Base-by-base conservation (phyloP, 164 flowering plant species). In the Vitis riparia region DNA sequence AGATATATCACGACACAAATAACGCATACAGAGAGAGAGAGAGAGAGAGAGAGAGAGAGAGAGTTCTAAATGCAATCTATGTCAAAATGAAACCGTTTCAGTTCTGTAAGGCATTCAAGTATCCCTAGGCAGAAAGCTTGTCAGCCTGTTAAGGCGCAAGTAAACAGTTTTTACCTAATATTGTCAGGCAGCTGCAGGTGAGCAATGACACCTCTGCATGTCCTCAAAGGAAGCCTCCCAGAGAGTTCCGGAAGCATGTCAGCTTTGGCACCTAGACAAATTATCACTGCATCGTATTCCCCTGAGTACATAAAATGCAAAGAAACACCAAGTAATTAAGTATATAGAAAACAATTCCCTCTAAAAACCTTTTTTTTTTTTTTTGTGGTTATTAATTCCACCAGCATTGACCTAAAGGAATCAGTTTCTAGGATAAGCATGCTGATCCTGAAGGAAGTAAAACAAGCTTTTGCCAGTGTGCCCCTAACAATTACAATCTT, bases 151-250 rank as follows among this genome's bases (percentile, higher is more conserved):
- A 11, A 44, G 30, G 50, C 60, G 32, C 0, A 58, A 47, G 19
- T 58, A 49, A 6, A 7, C 32, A 66, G 13, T 1, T 1, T 56
- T 69, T 81, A 92, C 97, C 88, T 68, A 10, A 62, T 63, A 71
- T 72, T 65, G 59, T 79, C 80, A 59, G 84, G 87, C 67, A 91
- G 81, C 70, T 86, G 79, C 63, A 91, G 66, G 77, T 87, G 87
- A 59, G 91, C 83, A 62, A 91, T 83, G 53, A 91, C 85, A 29
- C 99, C 99, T 81, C 99, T 87, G 78, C 99, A 95, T 57, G 81
- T 87, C 77, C 98, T 89, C 70, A 95, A 74, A 61, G 98, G 98
- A 66, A 95, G 89, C 82, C 62, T 87, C 49, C 91, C 95, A 44
- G 82, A 70, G 16, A 95, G 88, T 76, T 93, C 99, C 9, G 93